Evolutionary conservation across 1,284 basidiomycete genomes (phyloP).

Genomic region (Cutaneotrichosporon cyanovorans): DNA sequence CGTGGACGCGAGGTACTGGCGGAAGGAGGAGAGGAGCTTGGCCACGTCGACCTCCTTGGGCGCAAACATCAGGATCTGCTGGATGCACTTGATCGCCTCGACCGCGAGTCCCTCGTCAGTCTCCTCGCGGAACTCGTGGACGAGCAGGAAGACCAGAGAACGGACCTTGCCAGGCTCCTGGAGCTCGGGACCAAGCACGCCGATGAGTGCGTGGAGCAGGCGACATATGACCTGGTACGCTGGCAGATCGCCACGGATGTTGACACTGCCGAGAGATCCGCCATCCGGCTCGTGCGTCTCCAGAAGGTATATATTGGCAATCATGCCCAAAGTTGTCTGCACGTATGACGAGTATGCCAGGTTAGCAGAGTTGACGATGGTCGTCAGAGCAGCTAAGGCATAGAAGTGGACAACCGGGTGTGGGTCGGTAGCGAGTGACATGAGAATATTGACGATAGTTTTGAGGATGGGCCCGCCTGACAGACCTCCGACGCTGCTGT

Average conservation of each 20-base stretch:
- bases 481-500: conserved; percentile 83
- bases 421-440: conserved; percentile 91
- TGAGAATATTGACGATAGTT: conserved; percentile 90
- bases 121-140: conserved; percentile 77
- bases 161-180: conserved; percentile 79
- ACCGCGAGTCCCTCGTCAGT: conserved; percentile 81
- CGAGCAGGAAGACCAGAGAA: conserved; percentile 71
- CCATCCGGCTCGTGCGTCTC: conserved; percentile 94
- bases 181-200: conserved; percentile 90
- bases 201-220: conserved; percentile 86
- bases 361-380: conserved; percentile 86
- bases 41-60: conserved; percentile 73
- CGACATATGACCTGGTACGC: conserved; percentile 86
- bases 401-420: conserved; percentile 95
- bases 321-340: conserved; percentile 77
- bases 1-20: conserved; percentile 66
- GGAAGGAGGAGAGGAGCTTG: conserved; percentile 64
- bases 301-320: conserved; percentile 81
- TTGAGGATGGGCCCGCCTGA: conserved; percentile 90
- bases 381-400: conserved; percentile 74
- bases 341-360: conserved; percentile 87
- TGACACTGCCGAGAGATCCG: conserved; percentile 72
- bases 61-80: conserved; percentile 94
- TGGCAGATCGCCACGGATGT: conserved; percentile 81
- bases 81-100: conserved; percentile 90